Base-by-base conservation (phyloP, 2,329 filamentous ascomycete genomes). In the Arachnomyces sp. region DNA sequence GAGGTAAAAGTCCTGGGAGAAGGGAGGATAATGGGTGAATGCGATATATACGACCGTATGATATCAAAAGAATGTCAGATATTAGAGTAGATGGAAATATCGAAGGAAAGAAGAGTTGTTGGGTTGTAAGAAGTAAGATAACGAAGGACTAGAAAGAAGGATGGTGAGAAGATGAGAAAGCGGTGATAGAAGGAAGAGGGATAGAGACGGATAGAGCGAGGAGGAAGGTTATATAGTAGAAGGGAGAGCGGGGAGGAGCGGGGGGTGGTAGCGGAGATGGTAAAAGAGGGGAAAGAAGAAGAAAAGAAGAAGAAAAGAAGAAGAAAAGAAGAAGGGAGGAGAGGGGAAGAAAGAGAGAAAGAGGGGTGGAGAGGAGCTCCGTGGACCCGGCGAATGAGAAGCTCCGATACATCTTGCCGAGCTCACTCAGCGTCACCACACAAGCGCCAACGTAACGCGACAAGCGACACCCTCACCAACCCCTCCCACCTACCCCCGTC, bases 1-100 rank as follows among this genome's bases (percentile, higher is more conserved):
- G 39, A 44, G 25, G 43, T 43, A 12, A 43, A 48, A 36, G 47
- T 43, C 8, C 35, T 53, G 36, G 46, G 52, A 14, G 48, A 36
- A 17, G 49, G 47, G 16, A 52, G 44, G 43, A 44, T 52, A 6
- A 54, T 50, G 17, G 51, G 20, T 25, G 20, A 25, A 25, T 25
- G 9, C 20, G 20, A 25, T 25, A 25, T 25, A 25, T 25, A 25
- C 20, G 20, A 5, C 20, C 20, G 20, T 25, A 25, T 25, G 20
- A 25, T 25, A 25, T 25, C 20, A 25, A 25, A 25, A 25, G 20
- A 25, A 25, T 25, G 20, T 25, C 20, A 25, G 5, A 25, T 25
- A 25, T 25, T 9, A 9, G 20, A 31, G 18, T 31, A 53, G 39
- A 50, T 52, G 35, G 40, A 49, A 30, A 51, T 45, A 18, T 48